phyloP scores from a whole-genome alignment of 2,329 filamentous ascomycete genomes.

The Cercospora nicotianae region DNA sequence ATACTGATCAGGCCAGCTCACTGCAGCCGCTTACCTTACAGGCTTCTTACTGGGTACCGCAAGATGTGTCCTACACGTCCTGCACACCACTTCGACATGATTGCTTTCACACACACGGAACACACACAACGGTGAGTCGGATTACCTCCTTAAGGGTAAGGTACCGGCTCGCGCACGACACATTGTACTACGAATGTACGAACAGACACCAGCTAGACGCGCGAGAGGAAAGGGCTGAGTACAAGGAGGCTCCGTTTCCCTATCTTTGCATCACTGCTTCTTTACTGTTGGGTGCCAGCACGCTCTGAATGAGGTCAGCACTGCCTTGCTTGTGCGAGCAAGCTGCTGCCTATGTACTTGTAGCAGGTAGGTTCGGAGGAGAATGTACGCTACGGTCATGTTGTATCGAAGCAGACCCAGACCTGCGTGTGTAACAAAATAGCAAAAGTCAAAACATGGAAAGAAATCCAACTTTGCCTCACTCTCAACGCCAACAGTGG shows the following conservation, averaged over 20 bases:
- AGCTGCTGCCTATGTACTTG: slow-evolving; percentile 10
- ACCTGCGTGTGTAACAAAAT: not conserved
- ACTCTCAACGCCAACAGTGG: not conserved
- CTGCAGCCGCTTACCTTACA: slow-evolving; percentile 21
- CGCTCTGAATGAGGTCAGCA: not conserved
- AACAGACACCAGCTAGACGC: slow-evolving; percentile 13
- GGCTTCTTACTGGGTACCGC: slow-evolving; percentile 9
- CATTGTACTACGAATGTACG: slow-evolving; percentile 20
- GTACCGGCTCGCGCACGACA: slow-evolving; percentile 34
- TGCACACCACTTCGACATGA: slow-evolving; percentile 17
- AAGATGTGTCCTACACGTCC: slow-evolving; percentile 11
- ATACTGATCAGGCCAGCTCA: slow-evolving; percentile 28
- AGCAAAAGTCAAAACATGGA: not conserved
- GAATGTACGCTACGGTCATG: slow-evolving; percentile 1
- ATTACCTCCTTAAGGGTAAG: slow-evolving; percentile 43
- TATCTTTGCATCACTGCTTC: slow-evolving; percentile 19
- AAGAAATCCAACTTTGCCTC: not conserved
- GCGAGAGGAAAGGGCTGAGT: slow-evolving; percentile 11
- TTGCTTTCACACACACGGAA: not conserved
- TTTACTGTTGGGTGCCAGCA: not conserved
- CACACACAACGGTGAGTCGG: slow-evolving; percentile 39
- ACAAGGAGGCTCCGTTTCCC: slow-evolving; percentile 31
- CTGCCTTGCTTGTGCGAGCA: not conserved
- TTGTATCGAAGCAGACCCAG: not conserved
- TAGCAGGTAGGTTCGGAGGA: slow-evolving; percentile 23